These are phyloP conservation scores for Candida montana DNA, from an alignment of 805 yeast species.

Conservation along the genomic window DNA sequence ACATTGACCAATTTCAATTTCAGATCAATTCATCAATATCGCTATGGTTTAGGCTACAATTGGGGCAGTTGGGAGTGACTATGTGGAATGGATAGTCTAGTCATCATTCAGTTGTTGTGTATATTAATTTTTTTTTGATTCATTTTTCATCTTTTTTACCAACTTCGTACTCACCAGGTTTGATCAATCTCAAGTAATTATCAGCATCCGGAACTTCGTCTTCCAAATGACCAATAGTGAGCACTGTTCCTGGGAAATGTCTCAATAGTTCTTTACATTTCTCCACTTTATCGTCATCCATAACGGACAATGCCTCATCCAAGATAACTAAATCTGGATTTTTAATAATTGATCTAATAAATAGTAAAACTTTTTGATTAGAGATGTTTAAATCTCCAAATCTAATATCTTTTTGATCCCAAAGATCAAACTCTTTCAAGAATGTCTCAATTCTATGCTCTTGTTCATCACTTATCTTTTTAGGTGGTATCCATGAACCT, in stretches of 20 bases:
- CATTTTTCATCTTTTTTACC: constrained; percentile 13
- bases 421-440: constrained; percentile 41
- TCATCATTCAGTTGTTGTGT: background rate
- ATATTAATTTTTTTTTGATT: too few species aligned
- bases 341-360: constrained; percentile 73
- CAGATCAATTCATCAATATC: too few species aligned
- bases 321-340: constrained; percentile 73
- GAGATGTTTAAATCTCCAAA: constrained; percentile 59
- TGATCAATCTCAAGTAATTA: constrained; percentile 29
- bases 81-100: too few species aligned
- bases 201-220: constrained; percentile 77
- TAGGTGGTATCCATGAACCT: constrained; percentile 59
- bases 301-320: constrained; percentile 91
- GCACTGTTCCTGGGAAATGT: constrained; percentile 61
- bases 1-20: too few species aligned
- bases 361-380: constrained; percentile 72
- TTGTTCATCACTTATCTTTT: constrained; percentile 33
- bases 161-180: constrained; percentile 33
- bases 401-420: constrained; percentile 28
- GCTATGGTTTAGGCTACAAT: too few species aligned
- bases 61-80: too few species aligned
- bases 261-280: constrained; percentile 48
- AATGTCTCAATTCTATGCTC: constrained; percentile 37
- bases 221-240: constrained; percentile 74
- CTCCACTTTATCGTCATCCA: constrained; percentile 60